Conservation (phyloP, 306 rosid genomes). For the Bauhinia variegata region DNA sequence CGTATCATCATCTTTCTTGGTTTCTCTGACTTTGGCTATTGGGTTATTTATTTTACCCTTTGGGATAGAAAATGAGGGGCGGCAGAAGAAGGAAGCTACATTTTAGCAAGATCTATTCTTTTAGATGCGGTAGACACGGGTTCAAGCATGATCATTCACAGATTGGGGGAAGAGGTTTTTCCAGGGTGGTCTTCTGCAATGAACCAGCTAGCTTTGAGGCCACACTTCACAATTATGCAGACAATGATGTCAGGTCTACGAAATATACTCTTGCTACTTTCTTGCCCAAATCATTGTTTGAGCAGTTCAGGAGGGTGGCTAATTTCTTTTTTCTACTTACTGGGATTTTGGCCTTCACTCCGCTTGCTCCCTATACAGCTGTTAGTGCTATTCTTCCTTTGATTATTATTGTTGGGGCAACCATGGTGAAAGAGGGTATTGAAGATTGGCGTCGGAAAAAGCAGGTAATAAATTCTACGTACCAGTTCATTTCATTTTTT, state of each 20-base stretch:
- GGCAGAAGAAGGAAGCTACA: conserved; percentile 59
- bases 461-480: conserved; percentile 68
- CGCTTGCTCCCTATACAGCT: conserved; percentile 80
- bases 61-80: conserved; percentile 49
- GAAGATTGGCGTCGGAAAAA: conserved; percentile 81
- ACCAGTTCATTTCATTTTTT: conserved; percentile 5
- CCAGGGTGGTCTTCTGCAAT: conserved; percentile 77
- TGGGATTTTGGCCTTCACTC: conserved; percentile 76
- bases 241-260: conserved; percentile 76
- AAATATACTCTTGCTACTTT: conserved; percentile 78
- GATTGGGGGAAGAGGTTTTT: conserved; percentile 79
- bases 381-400: conserved; percentile 85
- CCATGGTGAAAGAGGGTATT: conserved; percentile 84
- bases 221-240: conserved; percentile 55
- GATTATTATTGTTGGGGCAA: conserved; percentile 58
- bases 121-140: conserved; percentile 67
- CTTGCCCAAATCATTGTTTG: conserved; percentile 91
- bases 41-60: conserved; percentile 7
- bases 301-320: conserved; percentile 97
- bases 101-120: conserved; percentile 86
- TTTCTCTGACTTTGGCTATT: conserved; percentile 15
- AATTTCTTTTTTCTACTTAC: conserved; percentile 80
- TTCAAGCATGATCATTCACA: conserved; percentile 67
- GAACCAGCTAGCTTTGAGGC: conserved; percentile 65
- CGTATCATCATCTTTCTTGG: conserved; percentile 7